Evolutionary conservation across 352 stramenopile species (phyloP).

Genomic region (Thraustochytrium sp.): DNA sequence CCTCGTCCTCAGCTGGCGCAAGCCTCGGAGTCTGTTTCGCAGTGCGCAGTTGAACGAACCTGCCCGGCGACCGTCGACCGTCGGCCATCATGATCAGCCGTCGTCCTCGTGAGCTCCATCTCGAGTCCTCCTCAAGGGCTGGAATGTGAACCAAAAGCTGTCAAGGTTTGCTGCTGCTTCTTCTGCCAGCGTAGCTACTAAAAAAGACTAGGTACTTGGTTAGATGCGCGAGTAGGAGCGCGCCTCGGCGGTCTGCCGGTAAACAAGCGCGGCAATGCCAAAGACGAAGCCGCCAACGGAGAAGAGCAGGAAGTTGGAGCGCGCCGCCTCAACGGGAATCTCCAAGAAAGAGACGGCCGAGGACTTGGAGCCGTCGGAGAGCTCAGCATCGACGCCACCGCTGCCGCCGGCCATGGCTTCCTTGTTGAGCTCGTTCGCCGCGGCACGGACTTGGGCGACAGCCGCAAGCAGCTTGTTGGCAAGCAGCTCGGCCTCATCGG

Average conservation of each 20-base stretch:
- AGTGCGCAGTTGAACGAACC: no score
- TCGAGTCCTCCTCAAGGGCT: no score
- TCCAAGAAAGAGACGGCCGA: not conserved
- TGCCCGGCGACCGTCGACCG: no score
- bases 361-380: not conserved
- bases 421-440: not conserved
- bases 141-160: no score
- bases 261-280: not conserved
- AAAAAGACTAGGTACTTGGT: not conserved
- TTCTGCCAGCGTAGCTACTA: no score
- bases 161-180: no score
- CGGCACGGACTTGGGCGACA: not conserved
- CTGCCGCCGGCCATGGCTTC: not conserved
- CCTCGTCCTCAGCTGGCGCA: no score
- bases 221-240: not conserved
- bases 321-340: not conserved
- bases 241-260: not conserved
- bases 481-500: slow-evolving; percentile 22
- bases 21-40: no score
- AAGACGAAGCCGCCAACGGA: not conserved
- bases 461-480: slow-evolving; percentile 5
- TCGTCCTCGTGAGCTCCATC: no score
- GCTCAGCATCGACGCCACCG: not conserved
- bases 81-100: no score
- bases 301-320: slow-evolving; percentile 14